phyloP scores from a whole-genome alignment of 805 yeast genomes.

The Brettanomyces bruxellensis region DNA sequence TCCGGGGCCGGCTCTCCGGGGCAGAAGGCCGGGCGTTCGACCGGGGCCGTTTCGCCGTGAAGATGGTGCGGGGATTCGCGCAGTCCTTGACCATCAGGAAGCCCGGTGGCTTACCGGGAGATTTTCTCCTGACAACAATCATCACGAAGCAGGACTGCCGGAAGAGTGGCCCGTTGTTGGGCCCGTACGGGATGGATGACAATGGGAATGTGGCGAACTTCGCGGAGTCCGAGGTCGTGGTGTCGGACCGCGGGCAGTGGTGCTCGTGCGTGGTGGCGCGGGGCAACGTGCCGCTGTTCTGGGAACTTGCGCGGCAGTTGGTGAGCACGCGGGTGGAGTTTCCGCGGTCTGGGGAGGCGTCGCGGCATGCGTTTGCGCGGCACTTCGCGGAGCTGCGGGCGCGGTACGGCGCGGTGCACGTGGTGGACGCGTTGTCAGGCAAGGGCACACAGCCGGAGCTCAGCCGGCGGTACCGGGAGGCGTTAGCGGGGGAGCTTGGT shows the following conservation, averaged over 20 bases:
- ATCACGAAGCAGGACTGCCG: conserved; percentile 43
- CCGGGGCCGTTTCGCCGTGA: conserved; percentile 35
- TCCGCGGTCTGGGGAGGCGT: conserved; percentile 44
- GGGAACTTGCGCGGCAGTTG: conserved; percentile 41
- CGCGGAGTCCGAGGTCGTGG: conserved; percentile 42
- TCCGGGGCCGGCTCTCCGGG: conserved; percentile 33
- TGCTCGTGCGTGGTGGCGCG: conserved; percentile 35
- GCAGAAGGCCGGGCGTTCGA: conserved; percentile 36
- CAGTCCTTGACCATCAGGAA: conserved; percentile 27
- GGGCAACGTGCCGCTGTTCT: conserved; percentile 48
- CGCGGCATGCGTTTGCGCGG: conserved; percentile 40
- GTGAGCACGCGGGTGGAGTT: conserved; percentile 36
- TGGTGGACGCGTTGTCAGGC: conserved; percentile 39
- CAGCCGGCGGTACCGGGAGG: conserved; percentile 28
- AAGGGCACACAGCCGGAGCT: conserved; percentile 36
- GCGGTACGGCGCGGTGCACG: conserved; percentile 42
- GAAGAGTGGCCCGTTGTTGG: conserved; percentile 40
- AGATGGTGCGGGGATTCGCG: conserved; percentile 44
- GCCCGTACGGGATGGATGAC: conserved; percentile 52
- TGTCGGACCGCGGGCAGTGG: conserved; percentile 27
- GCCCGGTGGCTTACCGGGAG: conserved; percentile 9
- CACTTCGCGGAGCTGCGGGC: conserved; percentile 39
- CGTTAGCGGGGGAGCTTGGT: conserved; percentile 3
- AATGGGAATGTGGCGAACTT: conserved; percentile 41
- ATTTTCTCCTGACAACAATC: conserved; percentile 30